Conservation (phyloP, 1,284 basidiomycete genomes). For the Rhodotorula sp. region DNA sequence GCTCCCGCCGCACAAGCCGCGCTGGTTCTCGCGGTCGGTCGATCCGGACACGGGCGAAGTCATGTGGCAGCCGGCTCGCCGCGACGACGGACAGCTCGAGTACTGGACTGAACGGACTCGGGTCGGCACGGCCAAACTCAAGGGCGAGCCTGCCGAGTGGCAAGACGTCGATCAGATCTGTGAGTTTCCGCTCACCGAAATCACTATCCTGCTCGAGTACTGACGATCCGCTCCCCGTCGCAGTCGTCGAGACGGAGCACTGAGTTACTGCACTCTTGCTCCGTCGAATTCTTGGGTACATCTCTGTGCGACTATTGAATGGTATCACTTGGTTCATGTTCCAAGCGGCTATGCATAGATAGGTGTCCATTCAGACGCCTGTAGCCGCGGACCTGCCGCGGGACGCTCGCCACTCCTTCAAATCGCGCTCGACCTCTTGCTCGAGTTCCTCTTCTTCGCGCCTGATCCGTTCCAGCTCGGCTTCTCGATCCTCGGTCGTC, state of each 20-base stretch:
- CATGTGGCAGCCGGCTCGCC: conserved; percentile 71
- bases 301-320: not conserved
- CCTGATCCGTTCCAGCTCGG: conserved; percentile 69
- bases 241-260: conserved; percentile 32
- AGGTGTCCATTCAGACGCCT: no score
- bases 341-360: not conserved
- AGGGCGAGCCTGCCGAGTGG: conserved; percentile 56
- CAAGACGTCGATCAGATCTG: conserved; percentile 75
- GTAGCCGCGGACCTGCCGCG: not conserved
- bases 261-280: not conserved
- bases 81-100: conserved; percentile 60
- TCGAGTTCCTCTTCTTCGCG: conserved; percentile 60
- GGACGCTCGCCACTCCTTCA: conserved; percentile 31
- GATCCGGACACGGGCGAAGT: conserved; percentile 83
- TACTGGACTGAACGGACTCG: conserved; percentile 81
- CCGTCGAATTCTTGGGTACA: not conserved
- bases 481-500: conserved; percentile 51
- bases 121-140: conserved; percentile 56
- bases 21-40: conserved; percentile 59
- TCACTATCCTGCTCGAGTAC: not conserved
- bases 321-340: not conserved
- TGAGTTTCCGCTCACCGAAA: conserved; percentile 43
- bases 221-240: not conserved
- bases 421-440: conserved; percentile 35
- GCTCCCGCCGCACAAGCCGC: conserved; percentile 69